Conservation (phyloP, 345 rosid species). For the Erodium maritimum region DNA sequence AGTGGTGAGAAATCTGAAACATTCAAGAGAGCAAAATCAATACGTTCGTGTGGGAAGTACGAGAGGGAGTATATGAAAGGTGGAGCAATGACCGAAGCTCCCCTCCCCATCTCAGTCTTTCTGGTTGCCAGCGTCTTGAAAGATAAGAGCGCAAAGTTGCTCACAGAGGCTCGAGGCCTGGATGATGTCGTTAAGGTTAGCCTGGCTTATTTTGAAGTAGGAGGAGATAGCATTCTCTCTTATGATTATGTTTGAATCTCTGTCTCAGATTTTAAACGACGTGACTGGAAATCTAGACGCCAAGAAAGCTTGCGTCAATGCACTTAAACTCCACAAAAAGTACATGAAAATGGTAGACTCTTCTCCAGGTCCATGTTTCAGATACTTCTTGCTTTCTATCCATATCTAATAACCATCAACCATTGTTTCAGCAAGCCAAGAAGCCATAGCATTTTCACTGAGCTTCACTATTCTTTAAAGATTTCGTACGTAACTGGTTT, state of each 20-base stretch:
- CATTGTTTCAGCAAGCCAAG: constrained; percentile 28
- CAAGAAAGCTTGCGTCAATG: constrained; percentile 77
- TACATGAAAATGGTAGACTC: constrained; percentile 59
- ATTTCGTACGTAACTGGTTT: too few species aligned
- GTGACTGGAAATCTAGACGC: constrained; percentile 90
- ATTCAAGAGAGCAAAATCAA: constrained; percentile 40
- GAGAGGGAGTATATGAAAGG: constrained; percentile 81
- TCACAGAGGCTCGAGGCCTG: constrained; percentile 81
- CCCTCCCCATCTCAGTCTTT: constrained; percentile 86
- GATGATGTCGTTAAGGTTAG: constrained; percentile 86
- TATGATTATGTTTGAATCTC: constrained; percentile 7
- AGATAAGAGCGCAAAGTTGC: constrained; percentile 76
- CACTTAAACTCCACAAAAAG: constrained; percentile 95
- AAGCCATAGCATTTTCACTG: constrained; percentile 18
- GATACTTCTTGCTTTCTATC: too few species aligned
- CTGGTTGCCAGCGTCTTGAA: constrained; percentile 95
- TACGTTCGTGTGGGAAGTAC: constrained; percentile 65
- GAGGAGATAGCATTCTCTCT: too few species aligned
- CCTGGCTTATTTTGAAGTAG: too few species aligned
- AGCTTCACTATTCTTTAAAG: too few species aligned
- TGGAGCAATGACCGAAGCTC: constrained; percentile 46
- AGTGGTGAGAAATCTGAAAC: constrained; percentile 50
- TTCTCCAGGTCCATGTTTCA: too few species aligned
- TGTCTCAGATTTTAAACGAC: constrained; percentile 81
- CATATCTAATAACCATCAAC: too few species aligned